Conservation (phyloP, 2,329 filamentous ascomycete species). For the Hypoxylon sp. region DNA sequence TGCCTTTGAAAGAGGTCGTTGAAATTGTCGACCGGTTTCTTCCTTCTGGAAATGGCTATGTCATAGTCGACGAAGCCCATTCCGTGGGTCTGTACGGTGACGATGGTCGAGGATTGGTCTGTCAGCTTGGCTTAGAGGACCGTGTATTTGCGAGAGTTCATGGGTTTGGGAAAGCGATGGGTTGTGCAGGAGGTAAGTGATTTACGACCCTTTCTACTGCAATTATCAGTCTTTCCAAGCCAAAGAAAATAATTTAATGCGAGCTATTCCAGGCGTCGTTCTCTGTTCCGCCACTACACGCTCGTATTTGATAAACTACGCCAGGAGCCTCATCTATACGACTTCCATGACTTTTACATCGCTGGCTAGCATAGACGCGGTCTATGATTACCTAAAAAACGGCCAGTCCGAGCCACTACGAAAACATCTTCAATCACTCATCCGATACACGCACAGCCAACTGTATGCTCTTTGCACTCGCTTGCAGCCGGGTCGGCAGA, state of each 20-base stretch:
- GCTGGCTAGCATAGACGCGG: constrained; percentile 43
- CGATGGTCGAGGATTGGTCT: constrained; percentile 66
- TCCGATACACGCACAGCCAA: constrained; percentile 53
- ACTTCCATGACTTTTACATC: constrained; percentile 72
- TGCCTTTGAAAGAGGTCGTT: constrained; percentile 69
- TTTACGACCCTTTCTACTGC: neutral
- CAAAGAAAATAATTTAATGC: constrained; percentile 22
- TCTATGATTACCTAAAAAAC: constrained; percentile 45
- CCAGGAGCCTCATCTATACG: constrained; percentile 78
- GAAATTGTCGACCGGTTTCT: constrained; percentile 63
- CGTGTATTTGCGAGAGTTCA: constrained; percentile 66
- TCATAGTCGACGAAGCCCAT: constrained; percentile 75
- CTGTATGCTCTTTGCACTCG: constrained; percentile 48
- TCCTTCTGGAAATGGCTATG: constrained; percentile 64
- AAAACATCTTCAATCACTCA: constrained; percentile 54
- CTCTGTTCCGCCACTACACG: constrained; percentile 68
- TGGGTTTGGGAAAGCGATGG: constrained; percentile 74
- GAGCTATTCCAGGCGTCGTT: constrained; percentile 60
- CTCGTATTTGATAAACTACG: constrained; percentile 77
- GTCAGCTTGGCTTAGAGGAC: constrained; percentile 62
- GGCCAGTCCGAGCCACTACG: constrained; percentile 46
- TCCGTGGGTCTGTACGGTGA: constrained; percentile 68
- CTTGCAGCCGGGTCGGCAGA: constrained; percentile 11
- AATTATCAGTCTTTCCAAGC: no score
- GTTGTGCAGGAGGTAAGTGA: constrained; percentile 72